Percentiles rank a stretch among this genome's conserved stretches.
Evolutionary conservation across 768 basidiomycete genomes (phyloP).

Genomic region (Leccinum obscurum): DNA sequence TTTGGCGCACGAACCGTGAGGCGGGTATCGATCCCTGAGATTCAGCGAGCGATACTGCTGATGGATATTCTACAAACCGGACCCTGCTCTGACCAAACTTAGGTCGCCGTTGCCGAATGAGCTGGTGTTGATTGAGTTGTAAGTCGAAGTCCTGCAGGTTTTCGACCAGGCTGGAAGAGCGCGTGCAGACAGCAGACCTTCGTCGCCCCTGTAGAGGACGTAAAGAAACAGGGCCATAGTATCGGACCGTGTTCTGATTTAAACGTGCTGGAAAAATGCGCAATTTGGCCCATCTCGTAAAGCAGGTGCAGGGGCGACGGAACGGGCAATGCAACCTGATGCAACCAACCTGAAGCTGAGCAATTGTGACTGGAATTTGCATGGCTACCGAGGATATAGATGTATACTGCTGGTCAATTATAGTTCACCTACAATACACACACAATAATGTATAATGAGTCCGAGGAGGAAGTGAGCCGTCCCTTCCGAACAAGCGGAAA

Average conservation of each 20-base stretch:
- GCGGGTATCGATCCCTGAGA: slow-evolving; percentile 20
- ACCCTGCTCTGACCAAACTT: background rate
- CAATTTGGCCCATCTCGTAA: background rate
- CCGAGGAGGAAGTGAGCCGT: too few species aligned
- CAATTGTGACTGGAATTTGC: background rate
- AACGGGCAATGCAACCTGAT: background rate
- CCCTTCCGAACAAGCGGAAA: background rate
- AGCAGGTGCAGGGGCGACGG: background rate
- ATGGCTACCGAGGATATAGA: too few species aligned
- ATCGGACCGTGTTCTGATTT: background rate
- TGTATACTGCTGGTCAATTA: too few species aligned
- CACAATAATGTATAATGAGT: too few species aligned
- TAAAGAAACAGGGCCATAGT: background rate
- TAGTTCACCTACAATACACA: background rate
- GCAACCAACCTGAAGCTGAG: background rate
- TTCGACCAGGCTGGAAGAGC: background rate
- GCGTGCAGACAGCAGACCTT: slow-evolving; percentile 14
- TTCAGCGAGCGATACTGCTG: slow-evolving; percentile 14
- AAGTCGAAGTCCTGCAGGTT: background rate
- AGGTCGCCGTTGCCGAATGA: background rate
- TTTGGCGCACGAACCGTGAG: slow-evolving; percentile 15
- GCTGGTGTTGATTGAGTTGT: slow-evolving; percentile 15
- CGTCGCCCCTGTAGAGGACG: background rate
- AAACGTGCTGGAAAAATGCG: background rate
- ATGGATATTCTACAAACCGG: slow-evolving; percentile 18